Evolutionary conservation across 2,329 filamentous ascomycete species (phyloP).

Genomic region (Phyllosticta capitalensis): DNA sequence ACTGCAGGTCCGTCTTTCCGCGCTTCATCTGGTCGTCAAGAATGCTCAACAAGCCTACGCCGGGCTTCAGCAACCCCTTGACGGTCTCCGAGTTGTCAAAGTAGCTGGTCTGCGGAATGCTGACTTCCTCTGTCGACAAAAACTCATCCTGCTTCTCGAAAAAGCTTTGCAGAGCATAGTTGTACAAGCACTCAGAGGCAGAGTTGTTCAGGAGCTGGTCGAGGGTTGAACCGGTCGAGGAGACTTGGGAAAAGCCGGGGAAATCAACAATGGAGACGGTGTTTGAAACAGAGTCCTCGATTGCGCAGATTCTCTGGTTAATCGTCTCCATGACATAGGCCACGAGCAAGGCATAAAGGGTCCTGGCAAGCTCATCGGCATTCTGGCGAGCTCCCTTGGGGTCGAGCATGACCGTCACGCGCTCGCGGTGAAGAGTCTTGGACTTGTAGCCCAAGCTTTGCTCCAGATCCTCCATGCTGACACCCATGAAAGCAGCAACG

Average conservation of each 20-base stretch:
- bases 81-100: constrained; percentile 97
- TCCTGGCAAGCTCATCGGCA: constrained; percentile 87
- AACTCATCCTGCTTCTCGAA: constrained; percentile 91
- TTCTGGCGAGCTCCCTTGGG: constrained; percentile 81
- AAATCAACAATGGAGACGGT: constrained; percentile 95
- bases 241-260: constrained; percentile 81
- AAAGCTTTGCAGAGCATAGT: constrained; percentile 88
- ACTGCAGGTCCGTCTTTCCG: constrained; percentile 77
- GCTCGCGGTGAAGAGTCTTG: constrained; percentile 89
- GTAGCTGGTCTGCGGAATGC: constrained; percentile 83
- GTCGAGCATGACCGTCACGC: constrained; percentile 98
- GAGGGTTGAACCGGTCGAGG: constrained; percentile 72
- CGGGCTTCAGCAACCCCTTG: constrained; percentile 79
- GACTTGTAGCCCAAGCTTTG: constrained; percentile 89
- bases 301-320: constrained; percentile 79
- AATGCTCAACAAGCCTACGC: constrained; percentile 88
- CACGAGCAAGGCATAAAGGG: constrained; percentile 85
- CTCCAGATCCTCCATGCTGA: constrained; percentile 72
- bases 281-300: constrained; percentile 82
- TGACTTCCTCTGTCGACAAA: constrained; percentile 88
- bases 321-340: constrained; percentile 89
- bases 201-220: constrained; percentile 95
- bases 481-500: constrained; percentile 88
- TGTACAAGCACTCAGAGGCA: constrained; percentile 84
- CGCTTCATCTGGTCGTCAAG: constrained; percentile 91